phyloP scores from a whole-genome alignment of 2,329 filamentous ascomycete genomes.

The Remersonia thermophila region DNA sequence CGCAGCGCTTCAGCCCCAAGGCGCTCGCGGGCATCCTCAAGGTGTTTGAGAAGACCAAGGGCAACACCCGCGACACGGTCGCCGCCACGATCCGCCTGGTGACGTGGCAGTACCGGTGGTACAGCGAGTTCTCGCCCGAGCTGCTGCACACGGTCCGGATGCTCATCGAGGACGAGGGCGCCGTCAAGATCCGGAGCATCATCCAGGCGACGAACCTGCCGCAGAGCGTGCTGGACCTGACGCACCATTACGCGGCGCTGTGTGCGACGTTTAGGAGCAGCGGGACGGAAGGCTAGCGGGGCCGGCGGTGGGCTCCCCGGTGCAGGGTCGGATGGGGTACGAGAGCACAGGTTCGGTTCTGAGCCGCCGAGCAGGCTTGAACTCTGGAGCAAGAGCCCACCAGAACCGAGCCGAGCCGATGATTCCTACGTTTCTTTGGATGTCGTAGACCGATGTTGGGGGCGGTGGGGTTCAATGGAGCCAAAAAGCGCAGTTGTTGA shows the following conservation, averaged over 20 bases:
- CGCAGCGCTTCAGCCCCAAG: conserved; percentile 84
- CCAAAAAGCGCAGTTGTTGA: too few species aligned
- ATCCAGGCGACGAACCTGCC: conserved; percentile 91
- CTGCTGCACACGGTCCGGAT: conserved; percentile 79
- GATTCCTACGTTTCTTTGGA: too few species aligned
- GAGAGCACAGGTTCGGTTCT: too few species aligned
- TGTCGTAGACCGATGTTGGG: too few species aligned
- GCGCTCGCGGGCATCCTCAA: conserved; percentile 76
- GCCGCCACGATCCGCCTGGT: conserved; percentile 81
- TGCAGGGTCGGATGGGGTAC: too few species aligned
- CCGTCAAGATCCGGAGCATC: conserved; percentile 92
- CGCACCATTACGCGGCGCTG: conserved; percentile 88
- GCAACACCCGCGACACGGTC: conserved; percentile 65
- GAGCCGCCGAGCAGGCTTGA: too few species aligned
- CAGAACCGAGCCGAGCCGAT: too few species aligned
- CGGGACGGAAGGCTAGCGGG: conserved; percentile 62
- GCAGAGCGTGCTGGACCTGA: conserved; percentile 84
- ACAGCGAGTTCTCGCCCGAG: conserved; percentile 94
- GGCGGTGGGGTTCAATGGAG: too few species aligned
- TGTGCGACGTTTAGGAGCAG: conserved; percentile 93
- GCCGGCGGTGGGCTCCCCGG: not conserved
- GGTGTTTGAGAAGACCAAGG: conserved; percentile 60
- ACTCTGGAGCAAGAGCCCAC: too few species aligned
- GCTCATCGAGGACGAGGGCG: conserved; percentile 93
- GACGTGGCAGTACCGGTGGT: conserved; percentile 98